Evolutionary conservation across 176 grass and related monocot species (phyloP).

Genomic region (Rhynchospora pubera): DNA sequence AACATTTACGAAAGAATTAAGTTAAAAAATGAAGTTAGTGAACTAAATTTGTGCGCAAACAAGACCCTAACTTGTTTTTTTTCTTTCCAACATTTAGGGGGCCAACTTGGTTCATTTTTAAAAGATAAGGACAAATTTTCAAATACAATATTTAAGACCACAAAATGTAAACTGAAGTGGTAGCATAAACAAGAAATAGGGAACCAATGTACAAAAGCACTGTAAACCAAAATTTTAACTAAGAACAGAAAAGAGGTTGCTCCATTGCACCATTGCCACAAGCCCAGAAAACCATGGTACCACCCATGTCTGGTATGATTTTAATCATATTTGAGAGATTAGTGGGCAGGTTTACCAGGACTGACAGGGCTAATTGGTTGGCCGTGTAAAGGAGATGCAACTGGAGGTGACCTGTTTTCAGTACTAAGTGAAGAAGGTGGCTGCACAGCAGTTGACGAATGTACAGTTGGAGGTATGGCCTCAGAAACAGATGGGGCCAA

Average conservation of each 20-base stretch:
- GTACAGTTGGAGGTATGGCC: slow-evolving; percentile 30
- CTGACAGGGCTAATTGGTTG: slow-evolving; percentile 46
- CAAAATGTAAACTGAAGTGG: neutral
- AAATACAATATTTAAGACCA: neutral
- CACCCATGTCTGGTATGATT: neutral
- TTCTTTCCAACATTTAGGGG: neutral
- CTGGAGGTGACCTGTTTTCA: slow-evolving; percentile 30
- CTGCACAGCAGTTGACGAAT: slow-evolving; percentile 46
- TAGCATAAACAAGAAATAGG: neutral
- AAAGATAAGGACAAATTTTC: neutral
- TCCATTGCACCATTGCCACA: neutral
- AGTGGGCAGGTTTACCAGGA: slow-evolving; percentile 29
- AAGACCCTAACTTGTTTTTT: neutral
- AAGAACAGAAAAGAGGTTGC: neutral
- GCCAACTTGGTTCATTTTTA: neutral
- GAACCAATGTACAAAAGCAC: neutral
- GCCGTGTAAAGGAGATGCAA: slow-evolving; percentile 23
- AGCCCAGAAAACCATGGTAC: neutral
- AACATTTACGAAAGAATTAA: neutral
- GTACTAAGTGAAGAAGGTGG: slow-evolving; percentile 31
- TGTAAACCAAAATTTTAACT: neutral
- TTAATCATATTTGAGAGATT: neutral
- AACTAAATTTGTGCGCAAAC: neutral
- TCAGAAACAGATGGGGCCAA: slow-evolving; percentile 1
- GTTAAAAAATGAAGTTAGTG: neutral